A percentile compares a stretch with the other conserved stretches of the same genome.
phyloP scores from a whole-genome alignment of 257 asterid genomes.

The Nicotiana attenuata region DNA sequence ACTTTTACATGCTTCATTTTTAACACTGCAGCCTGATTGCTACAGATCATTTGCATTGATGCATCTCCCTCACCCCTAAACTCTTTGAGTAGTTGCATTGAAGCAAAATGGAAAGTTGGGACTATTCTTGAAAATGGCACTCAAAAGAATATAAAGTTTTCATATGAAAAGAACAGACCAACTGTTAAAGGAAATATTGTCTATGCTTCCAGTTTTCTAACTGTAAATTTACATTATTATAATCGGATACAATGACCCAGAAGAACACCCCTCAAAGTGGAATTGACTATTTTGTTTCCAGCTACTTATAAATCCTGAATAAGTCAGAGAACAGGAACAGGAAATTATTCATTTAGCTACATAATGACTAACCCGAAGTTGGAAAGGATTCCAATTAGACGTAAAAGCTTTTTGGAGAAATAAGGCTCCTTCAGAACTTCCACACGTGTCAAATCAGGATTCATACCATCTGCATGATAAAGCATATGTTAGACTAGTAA shows the following conservation, averaged over 20 bases:
- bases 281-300: neutral
- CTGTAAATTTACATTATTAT: neutral
- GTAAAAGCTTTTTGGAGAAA: constrained; percentile 75
- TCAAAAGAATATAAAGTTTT: constrained; percentile 1
- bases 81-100: neutral
- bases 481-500: constrained; percentile 15
- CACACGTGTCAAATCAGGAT: constrained; percentile 52
- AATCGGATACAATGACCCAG: neutral
- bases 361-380: constrained; percentile 54
- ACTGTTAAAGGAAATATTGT: neutral
- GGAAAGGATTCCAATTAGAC: constrained; percentile 66
- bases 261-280: constrained; percentile 8
- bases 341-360: neutral
- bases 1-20: neutral
- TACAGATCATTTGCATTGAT: neutral
- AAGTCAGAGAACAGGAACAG: constrained; percentile 1
- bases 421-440: constrained; percentile 70
- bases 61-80: neutral
- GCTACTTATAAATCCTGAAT: neutral
- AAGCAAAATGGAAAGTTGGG: constrained; percentile 6
- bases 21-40: neutral
- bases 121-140: neutral
- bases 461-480: constrained; percentile 50
- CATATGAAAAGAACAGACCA: neutral
- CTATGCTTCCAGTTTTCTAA: neutral